Conservation (phyloP, 306 rosid genomes). For the Biancaea sappan region DNA sequence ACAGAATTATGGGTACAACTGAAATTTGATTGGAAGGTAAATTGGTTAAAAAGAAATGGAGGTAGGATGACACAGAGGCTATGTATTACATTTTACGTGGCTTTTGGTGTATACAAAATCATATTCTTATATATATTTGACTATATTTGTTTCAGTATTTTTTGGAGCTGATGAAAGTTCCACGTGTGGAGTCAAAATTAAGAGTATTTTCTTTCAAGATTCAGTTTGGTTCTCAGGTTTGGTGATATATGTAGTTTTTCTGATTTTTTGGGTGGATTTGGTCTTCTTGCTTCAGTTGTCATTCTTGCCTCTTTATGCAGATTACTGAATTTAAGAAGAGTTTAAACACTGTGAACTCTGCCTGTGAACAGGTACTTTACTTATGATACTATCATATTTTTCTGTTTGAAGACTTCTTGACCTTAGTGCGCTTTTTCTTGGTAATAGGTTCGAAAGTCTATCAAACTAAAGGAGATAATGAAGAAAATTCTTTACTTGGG, state of each 20-base stretch:
- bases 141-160: slow-evolving; percentile 64
- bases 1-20: background rate
- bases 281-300: slow-evolving; percentile 37
- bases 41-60: background rate
- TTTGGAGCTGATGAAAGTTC: slow-evolving; percentile 95
- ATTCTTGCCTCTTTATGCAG: slow-evolving; percentile 49
- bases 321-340: slow-evolving; percentile 79
- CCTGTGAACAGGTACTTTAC: slow-evolving; percentile 82
- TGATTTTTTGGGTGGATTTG: slow-evolving; percentile 15
- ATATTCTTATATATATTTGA: slow-evolving; percentile 28
- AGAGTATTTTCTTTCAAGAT: slow-evolving; percentile 95
- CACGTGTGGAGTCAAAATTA: slow-evolving; percentile 89
- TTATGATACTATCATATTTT: slow-evolving; percentile 19
- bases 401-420: slow-evolving; percentile 24
- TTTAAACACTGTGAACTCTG: slow-evolving; percentile 72
- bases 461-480: slow-evolving; percentile 87
- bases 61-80: slow-evolving; percentile 1
- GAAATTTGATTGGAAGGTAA: background rate
- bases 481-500: slow-evolving; percentile 86
- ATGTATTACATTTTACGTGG: background rate
- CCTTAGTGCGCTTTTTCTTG: slow-evolving; percentile 32
- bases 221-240: slow-evolving; percentile 84
- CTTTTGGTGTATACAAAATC: background rate
- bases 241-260: slow-evolving; percentile 39
- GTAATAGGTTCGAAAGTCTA: slow-evolving; percentile 72